phyloP scores from a whole-genome alignment of 1,284 basidiomycete species.

The Trichosporon sp. region DNA sequence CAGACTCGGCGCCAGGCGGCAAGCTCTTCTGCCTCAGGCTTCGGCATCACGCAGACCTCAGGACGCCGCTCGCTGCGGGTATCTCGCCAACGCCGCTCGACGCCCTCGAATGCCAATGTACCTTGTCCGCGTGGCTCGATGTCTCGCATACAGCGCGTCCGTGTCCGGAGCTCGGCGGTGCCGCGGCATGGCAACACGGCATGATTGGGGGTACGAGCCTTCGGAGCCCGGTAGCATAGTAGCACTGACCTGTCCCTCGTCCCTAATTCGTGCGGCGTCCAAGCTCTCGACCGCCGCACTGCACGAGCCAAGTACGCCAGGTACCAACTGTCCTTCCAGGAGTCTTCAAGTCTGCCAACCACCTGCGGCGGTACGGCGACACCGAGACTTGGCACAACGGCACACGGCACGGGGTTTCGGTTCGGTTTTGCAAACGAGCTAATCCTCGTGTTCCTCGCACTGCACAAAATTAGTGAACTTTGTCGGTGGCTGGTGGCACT shows the following conservation, averaged over 20 bases:
- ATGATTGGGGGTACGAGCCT: too few species aligned
- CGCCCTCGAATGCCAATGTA: conserved; percentile 9
- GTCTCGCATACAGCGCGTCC: background rate
- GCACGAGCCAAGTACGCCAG: background rate
- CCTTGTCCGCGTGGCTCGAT: background rate
- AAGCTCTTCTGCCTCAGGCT: too few species aligned
- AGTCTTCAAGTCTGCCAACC: too few species aligned
- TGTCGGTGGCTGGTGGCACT: background rate
- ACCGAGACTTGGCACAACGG: background rate
- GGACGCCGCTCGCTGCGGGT: background rate
- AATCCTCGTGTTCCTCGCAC: background rate
- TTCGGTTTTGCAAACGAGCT: background rate
- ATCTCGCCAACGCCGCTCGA: background rate
- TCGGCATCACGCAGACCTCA: too few species aligned
- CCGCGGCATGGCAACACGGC: background rate
- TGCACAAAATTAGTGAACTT: background rate
- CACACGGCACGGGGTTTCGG: background rate
- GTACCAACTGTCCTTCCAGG: background rate
- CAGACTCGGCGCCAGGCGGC: background rate
- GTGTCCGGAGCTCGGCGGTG: background rate
- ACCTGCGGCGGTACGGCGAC: background rate
- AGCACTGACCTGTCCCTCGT: background rate
- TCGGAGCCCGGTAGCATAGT: too few species aligned
- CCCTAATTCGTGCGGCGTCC: background rate
- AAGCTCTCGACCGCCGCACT: background rate